phyloP scores from a whole-genome alignment of 164 flowering plant genomes.

The grape (Vitis vinifera) region ASM3070453v1 NC_081818.1:3124501-3125000 shows the following conservation, averaged over 20 bases:
- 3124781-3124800: slow-evolving; percentile 8
- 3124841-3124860: not conserved
- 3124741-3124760: slow-evolving; percentile 94
- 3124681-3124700: slow-evolving; percentile 90
- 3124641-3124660: slow-evolving; percentile 58
- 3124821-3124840: not conserved
- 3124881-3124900: not conserved
- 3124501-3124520: slow-evolving; percentile 97
- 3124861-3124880: not conserved
- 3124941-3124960: slow-evolving; percentile 94
- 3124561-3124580: slow-evolving; percentile 93
- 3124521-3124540: slow-evolving; percentile 87
- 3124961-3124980: slow-evolving; percentile 86
- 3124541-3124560: slow-evolving; percentile 79
- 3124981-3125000: slow-evolving; percentile 35
- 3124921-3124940: slow-evolving; percentile 89
- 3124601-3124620: slow-evolving; percentile 5
- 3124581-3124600: slow-evolving; percentile 6
- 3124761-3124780: slow-evolving; percentile 66
- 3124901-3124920: slow-evolving; percentile 66
- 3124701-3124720: slow-evolving; percentile 99
- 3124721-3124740: slow-evolving; percentile 80
- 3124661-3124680: slow-evolving; percentile 97
- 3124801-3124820: not conserved
- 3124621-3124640: not conserved